Conservation (phyloP, 1,139 yeast species). For the Arxiozyma heterogenica region DNA sequence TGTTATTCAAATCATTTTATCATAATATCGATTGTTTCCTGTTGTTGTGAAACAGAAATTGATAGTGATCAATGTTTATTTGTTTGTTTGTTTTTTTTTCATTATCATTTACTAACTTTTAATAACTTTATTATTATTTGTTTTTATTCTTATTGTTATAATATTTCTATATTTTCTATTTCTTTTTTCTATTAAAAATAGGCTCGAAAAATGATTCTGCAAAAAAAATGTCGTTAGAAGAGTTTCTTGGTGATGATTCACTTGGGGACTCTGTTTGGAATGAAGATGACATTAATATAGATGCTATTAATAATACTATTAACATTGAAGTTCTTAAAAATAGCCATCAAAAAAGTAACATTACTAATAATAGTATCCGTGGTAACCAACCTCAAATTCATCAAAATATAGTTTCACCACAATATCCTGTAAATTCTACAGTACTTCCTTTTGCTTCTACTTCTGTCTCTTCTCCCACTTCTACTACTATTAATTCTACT, state of each 20-base stretch:
- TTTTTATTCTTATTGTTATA: background rate
- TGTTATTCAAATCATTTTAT: background rate
- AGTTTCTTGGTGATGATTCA: constrained; percentile 29
- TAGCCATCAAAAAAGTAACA: background rate
- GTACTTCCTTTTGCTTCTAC: background rate
- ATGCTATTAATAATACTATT: constrained; percentile 23
- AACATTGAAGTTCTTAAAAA: constrained; percentile 23
- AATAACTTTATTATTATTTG: too few species aligned
- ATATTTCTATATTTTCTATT: background rate
- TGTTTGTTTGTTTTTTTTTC: too few species aligned
- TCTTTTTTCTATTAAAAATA: background rate
- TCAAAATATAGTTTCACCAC: background rate
- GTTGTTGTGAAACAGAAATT: too few species aligned
- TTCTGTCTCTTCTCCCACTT: background rate
- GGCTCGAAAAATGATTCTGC: constrained; percentile 18
- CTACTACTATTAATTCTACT: background rate
- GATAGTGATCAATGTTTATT: too few species aligned
- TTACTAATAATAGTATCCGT: background rate
- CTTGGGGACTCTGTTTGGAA: constrained; percentile 30
- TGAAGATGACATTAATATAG: constrained; percentile 27
- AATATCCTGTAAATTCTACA: background rate
- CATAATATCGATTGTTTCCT: background rate
- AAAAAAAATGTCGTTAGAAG: constrained; percentile 31
- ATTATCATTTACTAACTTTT: background rate
- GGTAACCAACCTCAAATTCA: background rate